Evolutionary conservation across 805 yeast species (phyloP), one percentile per base, ranked within the genome.

Genomic region (Maudiozyma bulderi): DNA sequence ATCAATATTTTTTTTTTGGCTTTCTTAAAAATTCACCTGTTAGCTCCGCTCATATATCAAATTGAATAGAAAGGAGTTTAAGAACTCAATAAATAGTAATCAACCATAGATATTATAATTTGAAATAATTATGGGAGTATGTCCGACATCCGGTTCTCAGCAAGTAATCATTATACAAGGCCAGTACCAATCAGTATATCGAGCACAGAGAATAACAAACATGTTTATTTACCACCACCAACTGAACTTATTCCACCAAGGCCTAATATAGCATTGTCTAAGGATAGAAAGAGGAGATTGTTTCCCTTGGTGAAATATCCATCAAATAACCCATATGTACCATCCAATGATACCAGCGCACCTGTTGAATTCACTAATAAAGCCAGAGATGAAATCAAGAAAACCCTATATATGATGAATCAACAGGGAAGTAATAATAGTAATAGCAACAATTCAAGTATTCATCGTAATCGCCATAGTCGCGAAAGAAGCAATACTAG

Each of bases 301-400:
- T 35, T 35, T 15, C 38, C 38, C 13, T 15, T 35, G 8, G 38
- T 35, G 38, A 35, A 35, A n/a, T n/a, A 35, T 35, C 38, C 11
- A 20, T 20, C 26, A 20, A 20, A 20, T 20, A 4, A 4, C 26
- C 26, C 26, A 20, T 20, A 20, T 20, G 26, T 20, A 20, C 26
- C 26, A 20, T 20, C 26, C 14, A 37, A n/a, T 31, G 20, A 46
- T 41, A 35, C 15, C 14, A 35, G 11, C n/a, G 38, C 68, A 3
- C 69, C 69, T 13, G 58, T 58, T 29, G 68, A 65, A 44, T 65
- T 61, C 48, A 58, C 66, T 7, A 56, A 58, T 31, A 57, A 68
- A 44, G 69, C 69, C 6, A 58, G 70, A 46, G 57, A 57, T 44
- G 67, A 64, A 42, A 65, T 66, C 46, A 57, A 58, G 33, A 60